Evolutionary conservation across 2,329 filamentous ascomycete genomes (phyloP).

Genomic region (Exophiala mesophila): DNA sequence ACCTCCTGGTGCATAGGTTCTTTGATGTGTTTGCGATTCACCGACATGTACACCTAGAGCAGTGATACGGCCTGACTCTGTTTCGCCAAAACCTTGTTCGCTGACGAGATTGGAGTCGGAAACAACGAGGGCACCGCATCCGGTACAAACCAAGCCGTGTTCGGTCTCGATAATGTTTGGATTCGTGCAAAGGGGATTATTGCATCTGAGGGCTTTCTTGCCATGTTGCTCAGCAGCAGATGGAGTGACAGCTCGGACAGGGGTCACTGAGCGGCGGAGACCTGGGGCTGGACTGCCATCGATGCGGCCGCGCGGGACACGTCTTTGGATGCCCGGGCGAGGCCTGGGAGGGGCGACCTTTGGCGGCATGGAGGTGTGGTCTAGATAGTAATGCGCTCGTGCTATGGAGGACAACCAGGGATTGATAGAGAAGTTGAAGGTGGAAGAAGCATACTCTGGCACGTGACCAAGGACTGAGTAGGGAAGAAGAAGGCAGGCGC

Average conservation of each 20-base stretch:
- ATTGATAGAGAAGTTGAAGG: too few species aligned
- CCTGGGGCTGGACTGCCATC: slow-evolving; percentile 19
- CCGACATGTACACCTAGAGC: slow-evolving; percentile 87
- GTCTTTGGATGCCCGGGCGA: slow-evolving; percentile 12
- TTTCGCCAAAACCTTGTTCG: slow-evolving; percentile 88
- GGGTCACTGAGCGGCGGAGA: slow-evolving; percentile 14
- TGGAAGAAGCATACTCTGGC: too few species aligned
- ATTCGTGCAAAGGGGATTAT: slow-evolving; percentile 42
- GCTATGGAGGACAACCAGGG: too few species aligned
- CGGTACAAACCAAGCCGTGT: slow-evolving; percentile 61
- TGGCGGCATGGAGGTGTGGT: slow-evolving; percentile 8
- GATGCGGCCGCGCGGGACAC: slow-evolving; percentile 16
- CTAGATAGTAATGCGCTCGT: too few species aligned
- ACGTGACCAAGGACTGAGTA: too few species aligned
- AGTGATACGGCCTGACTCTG: slow-evolving; percentile 74
- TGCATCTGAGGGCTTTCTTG: slow-evolving; percentile 31
- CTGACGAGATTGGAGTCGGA: slow-evolving; percentile 82
- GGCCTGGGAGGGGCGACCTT: slow-evolving; percentile 17
- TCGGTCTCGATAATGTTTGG: slow-evolving; percentile 45
- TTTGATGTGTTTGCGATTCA: slow-evolving; percentile 74
- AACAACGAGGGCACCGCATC: slow-evolving; percentile 77
- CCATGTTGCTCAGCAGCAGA: slow-evolving; percentile 6
- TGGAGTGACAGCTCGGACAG: slow-evolving; percentile 16
- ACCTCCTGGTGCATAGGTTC: slow-evolving; percentile 47
- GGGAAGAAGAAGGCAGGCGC: too few species aligned